Percentiles rank a stretch among this genome's conserved stretches.
These are phyloP conservation scores for Phaseolus lunatus DNA, from an alignment of 306 rosid genomes.

Conservation along the genomic window DNA sequence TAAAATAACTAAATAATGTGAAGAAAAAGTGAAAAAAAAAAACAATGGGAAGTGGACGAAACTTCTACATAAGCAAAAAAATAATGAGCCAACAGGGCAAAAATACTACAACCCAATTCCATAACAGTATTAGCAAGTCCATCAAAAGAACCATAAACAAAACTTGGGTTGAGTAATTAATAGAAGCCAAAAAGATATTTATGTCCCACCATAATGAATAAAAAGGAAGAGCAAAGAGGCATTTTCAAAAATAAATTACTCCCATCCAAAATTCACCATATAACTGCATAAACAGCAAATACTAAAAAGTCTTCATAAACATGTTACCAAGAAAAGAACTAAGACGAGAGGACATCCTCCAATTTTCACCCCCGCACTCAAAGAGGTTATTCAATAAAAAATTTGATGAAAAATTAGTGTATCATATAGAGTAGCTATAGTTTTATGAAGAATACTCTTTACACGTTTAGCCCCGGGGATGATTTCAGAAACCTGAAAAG, in stretches of 20 bases:
- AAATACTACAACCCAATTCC: background rate
- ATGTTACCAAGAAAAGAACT: background rate
- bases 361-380: background rate
- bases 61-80: background rate
- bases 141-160: background rate
- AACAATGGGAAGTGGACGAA: background rate
- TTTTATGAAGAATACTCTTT: background rate
- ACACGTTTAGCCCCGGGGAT: background rate
- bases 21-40: background rate
- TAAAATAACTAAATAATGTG: background rate
- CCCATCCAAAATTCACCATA: background rate
- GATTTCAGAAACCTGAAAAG: constrained; percentile 5
- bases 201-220: constrained; percentile 4
- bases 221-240: background rate
- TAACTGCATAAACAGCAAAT: background rate
- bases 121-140: constrained; percentile 7
- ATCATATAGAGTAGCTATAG: background rate
- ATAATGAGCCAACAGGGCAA: background rate
- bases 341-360: background rate
- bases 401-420: background rate
- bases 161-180: background rate
- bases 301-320: background rate
- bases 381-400: background rate
- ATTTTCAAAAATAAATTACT: background rate
- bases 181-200: background rate